phyloP scores from a whole-genome alignment of 192 early-diverging fungal genomes.

The Gonapodya sp. region DNA sequence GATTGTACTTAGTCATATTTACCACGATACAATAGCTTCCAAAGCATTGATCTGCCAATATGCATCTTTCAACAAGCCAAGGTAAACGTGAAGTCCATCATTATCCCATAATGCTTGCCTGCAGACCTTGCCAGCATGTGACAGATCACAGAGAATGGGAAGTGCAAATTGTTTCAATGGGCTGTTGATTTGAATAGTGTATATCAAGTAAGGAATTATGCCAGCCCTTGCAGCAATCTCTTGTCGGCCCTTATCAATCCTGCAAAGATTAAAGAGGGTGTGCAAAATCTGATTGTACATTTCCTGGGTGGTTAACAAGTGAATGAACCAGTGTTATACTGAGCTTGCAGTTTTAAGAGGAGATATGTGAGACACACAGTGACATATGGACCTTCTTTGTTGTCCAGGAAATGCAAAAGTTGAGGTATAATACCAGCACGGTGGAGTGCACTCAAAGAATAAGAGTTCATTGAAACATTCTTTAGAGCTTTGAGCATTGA shows the following conservation, averaged over 20 bases:
- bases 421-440: background rate
- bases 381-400: conserved; percentile 13
- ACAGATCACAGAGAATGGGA: conserved; percentile 49
- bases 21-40: conserved; percentile 49
- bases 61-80: conserved; percentile 38
- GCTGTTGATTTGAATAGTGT: conserved; percentile 26
- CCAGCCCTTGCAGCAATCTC: conserved; percentile 42
- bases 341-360: conserved; percentile 8
- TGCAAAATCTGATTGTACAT: conserved; percentile 47
- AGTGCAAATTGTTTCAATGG: conserved; percentile 53
- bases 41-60: conserved; percentile 51
- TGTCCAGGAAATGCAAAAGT: conserved; percentile 32
- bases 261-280: conserved; percentile 49
- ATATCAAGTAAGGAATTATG: conserved; percentile 42
- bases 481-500: conserved; percentile 48
- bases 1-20: no score
- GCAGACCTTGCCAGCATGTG: conserved; percentile 37
- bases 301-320: conserved; percentile 25
- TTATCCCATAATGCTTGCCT: conserved; percentile 35
- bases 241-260: conserved; percentile 44
- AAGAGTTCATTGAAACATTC: conserved; percentile 45
- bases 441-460: background rate
- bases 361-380: conserved; percentile 7
- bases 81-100: conserved; percentile 31
- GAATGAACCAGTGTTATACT: background rate